Conservation (phyloP, 352 stramenopile genomes). For the Phytophthora citricola region DNA sequence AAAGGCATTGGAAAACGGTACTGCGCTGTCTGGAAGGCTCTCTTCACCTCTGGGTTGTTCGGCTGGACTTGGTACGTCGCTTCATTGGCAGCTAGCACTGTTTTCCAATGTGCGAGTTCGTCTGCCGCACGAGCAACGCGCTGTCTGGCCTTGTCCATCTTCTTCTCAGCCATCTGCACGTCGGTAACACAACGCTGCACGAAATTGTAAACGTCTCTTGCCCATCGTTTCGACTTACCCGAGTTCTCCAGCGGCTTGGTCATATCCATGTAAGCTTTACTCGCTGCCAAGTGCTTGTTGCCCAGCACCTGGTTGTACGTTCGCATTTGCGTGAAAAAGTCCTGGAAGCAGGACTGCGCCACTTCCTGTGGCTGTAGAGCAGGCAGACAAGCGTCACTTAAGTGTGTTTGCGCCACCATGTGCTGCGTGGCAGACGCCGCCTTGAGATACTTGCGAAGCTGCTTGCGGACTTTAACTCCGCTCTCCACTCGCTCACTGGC, state of each 20-base stretch:
- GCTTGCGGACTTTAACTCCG: constrained; percentile 82
- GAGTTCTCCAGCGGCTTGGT: constrained; percentile 79
- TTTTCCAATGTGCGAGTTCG: constrained; percentile 79
- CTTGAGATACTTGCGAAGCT: constrained; percentile 87
- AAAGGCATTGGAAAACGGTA: constrained; percentile 67
- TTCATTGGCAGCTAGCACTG: constrained; percentile 80
- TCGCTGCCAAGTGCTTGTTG: constrained; percentile 77
- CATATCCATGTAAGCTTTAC: constrained; percentile 82
- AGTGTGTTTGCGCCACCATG: constrained; percentile 80
- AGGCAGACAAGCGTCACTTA: constrained; percentile 78
- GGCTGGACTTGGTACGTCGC: constrained; percentile 83
- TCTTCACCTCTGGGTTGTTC: constrained; percentile 76
- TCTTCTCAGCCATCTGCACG: constrained; percentile 70
- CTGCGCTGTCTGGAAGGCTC: constrained; percentile 68
- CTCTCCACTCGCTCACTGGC: constrained; percentile 82
- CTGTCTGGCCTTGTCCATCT: constrained; percentile 77
- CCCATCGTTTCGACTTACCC: constrained; percentile 77
- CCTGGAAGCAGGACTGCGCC: constrained; percentile 78
- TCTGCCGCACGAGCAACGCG: constrained; percentile 72
- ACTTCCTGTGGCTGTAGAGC: constrained; percentile 85
- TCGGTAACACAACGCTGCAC: constrained; percentile 84
- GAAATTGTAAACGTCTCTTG: constrained; percentile 77
- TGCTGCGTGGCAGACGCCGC: constrained; percentile 78
- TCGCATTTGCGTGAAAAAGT: constrained; percentile 81
- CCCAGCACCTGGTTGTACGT: constrained; percentile 83